These are phyloP conservation scores for Tetrapisispora pingtungensis DNA, from an alignment of 805 yeast species.

Conservation along the genomic window DNA sequence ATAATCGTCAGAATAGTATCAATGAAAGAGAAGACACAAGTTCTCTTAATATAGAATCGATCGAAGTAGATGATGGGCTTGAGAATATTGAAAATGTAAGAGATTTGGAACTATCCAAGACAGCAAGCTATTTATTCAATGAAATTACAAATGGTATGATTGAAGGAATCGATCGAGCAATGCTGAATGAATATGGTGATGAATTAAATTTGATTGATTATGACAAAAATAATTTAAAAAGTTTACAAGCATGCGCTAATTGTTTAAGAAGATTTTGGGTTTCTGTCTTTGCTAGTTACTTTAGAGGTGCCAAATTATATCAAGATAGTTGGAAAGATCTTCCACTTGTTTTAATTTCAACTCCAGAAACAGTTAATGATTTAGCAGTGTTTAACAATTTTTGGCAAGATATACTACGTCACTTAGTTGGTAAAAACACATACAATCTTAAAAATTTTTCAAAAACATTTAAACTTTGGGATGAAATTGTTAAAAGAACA, in stretches of 20 bases:
- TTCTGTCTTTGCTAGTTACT: constrained; percentile 47
- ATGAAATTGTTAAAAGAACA: constrained; percentile 4
- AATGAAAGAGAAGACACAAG: no score
- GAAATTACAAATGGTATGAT: constrained; percentile 36
- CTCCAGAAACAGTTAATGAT: constrained; percentile 27
- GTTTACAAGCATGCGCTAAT: constrained; percentile 35
- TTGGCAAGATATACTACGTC: constrained; percentile 41
- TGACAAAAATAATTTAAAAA: constrained; percentile 26
- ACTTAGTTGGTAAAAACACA: constrained; percentile 34
- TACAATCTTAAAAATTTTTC: constrained; percentile 17
- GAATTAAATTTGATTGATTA: constrained; percentile 47
- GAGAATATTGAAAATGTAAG: not conserved
- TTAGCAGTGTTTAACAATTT: constrained; percentile 36
- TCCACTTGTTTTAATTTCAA: constrained; percentile 13
- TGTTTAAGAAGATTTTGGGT: constrained; percentile 40
- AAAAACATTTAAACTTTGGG: constrained; percentile 30
- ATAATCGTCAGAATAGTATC: no score
- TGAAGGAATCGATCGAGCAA: constrained; percentile 40
- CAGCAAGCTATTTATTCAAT: constrained; percentile 21
- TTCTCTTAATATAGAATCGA: no score
- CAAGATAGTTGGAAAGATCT: constrained; percentile 19
- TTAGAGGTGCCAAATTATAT: constrained; percentile 23
- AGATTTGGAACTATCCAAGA: not conserved
- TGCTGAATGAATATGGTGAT: constrained; percentile 45
- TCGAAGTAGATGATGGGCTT: not conserved